Evolutionary conservation across 202 grass and related monocot genomes (phyloP).

Genomic region (Panicum virgatum): DNA sequence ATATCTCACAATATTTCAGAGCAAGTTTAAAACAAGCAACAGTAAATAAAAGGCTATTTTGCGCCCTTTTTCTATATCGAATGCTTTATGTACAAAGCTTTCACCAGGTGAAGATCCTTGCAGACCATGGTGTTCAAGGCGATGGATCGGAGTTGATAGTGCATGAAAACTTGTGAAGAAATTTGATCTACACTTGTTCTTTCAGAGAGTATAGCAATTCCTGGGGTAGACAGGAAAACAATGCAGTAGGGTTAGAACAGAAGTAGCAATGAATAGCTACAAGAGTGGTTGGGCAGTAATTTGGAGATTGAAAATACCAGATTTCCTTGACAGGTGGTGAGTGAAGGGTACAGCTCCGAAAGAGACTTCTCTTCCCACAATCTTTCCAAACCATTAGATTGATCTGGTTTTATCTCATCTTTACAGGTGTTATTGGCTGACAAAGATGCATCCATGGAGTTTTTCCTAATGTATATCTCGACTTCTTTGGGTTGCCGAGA

Average conservation of each 20-base stretch:
- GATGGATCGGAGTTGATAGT: not conserved
- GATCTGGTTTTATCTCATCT: slow-evolving; percentile 25
- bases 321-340: slow-evolving; percentile 53
- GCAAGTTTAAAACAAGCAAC: slow-evolving; percentile 18
- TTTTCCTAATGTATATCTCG: slow-evolving; percentile 73
- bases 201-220: slow-evolving; percentile 73
- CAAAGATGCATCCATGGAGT: slow-evolving; percentile 17
- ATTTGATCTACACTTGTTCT: slow-evolving; percentile 34
- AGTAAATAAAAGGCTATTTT: slow-evolving; percentile 24
- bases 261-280: not conserved
- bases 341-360: slow-evolving; percentile 56
- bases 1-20: slow-evolving; percentile 31
- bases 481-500: slow-evolving; percentile 71
- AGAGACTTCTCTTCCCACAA: slow-evolving; percentile 68
- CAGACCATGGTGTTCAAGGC: not conserved
- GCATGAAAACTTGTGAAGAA: slow-evolving; percentile 13
- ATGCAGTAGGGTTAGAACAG: slow-evolving; percentile 14
- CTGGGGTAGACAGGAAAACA: slow-evolving; percentile 35
- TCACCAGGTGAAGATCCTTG: slow-evolving; percentile 30
- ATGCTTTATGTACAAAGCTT: slow-evolving; percentile 45
- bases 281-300: not conserved
- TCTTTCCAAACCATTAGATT: slow-evolving; percentile 46
- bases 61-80: slow-evolving; percentile 18
- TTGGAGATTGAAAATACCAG: slow-evolving; percentile 58
- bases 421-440: slow-evolving; percentile 18